Base-by-base conservation (phyloP, 1,284 basidiomycete genomes). In the Puccinia polysora region DNA sequence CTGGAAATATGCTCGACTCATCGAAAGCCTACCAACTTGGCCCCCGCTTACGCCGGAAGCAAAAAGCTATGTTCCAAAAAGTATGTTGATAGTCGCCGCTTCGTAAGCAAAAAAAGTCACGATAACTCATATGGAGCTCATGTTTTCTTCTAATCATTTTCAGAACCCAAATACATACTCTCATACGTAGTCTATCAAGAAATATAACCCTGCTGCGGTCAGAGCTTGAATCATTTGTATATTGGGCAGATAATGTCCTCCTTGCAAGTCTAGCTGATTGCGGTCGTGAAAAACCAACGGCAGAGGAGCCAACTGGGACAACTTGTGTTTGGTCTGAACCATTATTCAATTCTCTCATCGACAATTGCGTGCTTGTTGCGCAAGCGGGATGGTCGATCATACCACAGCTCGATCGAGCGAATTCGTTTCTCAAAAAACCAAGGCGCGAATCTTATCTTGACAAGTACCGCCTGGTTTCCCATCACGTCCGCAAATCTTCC, bases 401-500 rank as follows among this genome's bases (percentile, higher is more conserved):
- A 43, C n/a, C 58, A 15, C 58, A 60, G 15, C 58, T 60, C 40
- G 38, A 32, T 60, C 58, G 40, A 40, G 58, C 58, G 18, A 32
- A 45, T 38, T 25, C 36, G 3, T 28, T 60, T 4, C 58, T 60
- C 38, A 60, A 15, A 15, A 14, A 20, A 40, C n/a, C 58, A 36
- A 18, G n/a, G 28, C 20, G 58, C 53, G 32, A 34, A 3, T 34
- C 53, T 15, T 34, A 36, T 2, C 18, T 34, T 14, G 2, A 36
- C 32, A 56, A 25, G 14, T n/a, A 30, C 6, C 30, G 30, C 7
- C 53, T 2, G 53, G 32, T 30, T 36, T 20, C 30, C 14, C 20
- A n/a, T 14, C 53, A 34, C 32, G 32, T 34, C 30, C 53, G 30
- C 5, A 56, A 56, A 56, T 36, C 53, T 76, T 89, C 87, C 76